Evolutionary conservation across 495 filamentous ascomycete genomes (phyloP).

Genomic region (Hapsidospora chrysogenum): DNA sequence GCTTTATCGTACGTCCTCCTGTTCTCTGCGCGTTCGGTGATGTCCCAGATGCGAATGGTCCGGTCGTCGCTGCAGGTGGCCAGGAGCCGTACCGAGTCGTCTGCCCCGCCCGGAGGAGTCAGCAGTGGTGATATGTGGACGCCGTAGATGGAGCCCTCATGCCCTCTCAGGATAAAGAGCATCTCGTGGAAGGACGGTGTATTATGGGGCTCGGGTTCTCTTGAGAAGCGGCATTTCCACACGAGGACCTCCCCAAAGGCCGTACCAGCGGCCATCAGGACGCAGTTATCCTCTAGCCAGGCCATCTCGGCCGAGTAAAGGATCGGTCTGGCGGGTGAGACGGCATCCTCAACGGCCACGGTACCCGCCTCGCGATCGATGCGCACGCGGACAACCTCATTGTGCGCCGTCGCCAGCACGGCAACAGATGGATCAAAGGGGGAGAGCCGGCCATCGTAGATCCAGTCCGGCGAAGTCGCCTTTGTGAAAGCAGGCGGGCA

Average conservation of each 20-base stretch:
- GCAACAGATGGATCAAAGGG: slow-evolving; percentile 12
- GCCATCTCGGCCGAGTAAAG: slow-evolving; percentile 70
- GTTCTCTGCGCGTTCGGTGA: slow-evolving; percentile 22
- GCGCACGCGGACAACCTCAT: slow-evolving; percentile 38
- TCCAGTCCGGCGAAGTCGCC: slow-evolving; percentile 53
- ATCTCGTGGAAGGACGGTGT: slow-evolving; percentile 15
- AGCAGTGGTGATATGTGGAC: slow-evolving; percentile 57
- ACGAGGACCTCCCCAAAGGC: slow-evolving; percentile 86
- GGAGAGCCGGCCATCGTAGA: slow-evolving; percentile 53
- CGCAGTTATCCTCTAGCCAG: slow-evolving; percentile 32
- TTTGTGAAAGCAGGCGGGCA: slow-evolving; percentile 6
- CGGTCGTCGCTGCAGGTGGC: slow-evolving; percentile 93
- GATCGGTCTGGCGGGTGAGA: slow-evolving; percentile 63
- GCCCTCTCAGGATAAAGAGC: slow-evolving; percentile 64
- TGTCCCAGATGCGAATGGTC: slow-evolving; percentile 79
- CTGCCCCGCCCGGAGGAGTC: slow-evolving; percentile 11
- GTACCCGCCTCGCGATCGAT: slow-evolving; percentile 6
- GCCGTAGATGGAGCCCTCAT: slow-evolving; percentile 89
- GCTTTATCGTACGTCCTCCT: slow-evolving; percentile 5
- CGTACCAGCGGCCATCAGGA: slow-evolving; percentile 75
- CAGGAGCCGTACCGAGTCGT: slow-evolving; percentile 38
- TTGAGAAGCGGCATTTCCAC: slow-evolving; percentile 48
- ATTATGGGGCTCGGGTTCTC: not conserved
- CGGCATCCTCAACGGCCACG: slow-evolving; percentile 22
- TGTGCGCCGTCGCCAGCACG: slow-evolving; percentile 68